Base-by-base conservation (phyloP, 2,329 filamentous ascomycete genomes). In the Talaromyces verruculosus region DNA sequence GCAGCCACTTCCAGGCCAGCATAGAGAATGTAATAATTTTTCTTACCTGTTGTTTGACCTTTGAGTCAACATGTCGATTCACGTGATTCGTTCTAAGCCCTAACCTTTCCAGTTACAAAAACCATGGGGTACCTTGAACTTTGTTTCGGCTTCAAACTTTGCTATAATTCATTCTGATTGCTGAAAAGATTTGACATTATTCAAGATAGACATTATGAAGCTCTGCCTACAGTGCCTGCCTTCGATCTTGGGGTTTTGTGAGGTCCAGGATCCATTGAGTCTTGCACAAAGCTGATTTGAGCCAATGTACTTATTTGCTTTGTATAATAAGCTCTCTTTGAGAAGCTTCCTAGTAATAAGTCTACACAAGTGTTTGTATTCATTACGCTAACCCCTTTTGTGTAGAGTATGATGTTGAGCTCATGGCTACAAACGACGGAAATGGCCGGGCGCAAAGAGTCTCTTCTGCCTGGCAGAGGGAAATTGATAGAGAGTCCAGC, bases 71-170 rank as follows among this genome's bases (percentile, higher is more conserved):
- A 57, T 37, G n/a, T 57, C 33, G 5, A 37, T 25, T 17, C 53
- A 57, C 17, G 53, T 37, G 53, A 37, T 57, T 39, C 11, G n/a
- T 15, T 57, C 53, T 57, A n/a, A 53, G 33, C 33, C 51, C n/a
- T 57, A 39, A 25, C 10, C 30, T 39, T 39, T 15, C 33, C 33
- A 35, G 5, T 30, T 19, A 30, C 17, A 33, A 33, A n/a, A 30
- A 33, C 7, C 11, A 37, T 39, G 19, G 33, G 53, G 33, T 5
- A 39, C 11, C 53, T 22, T 39, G n/a, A 37, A 39, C 33, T 39
- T 22, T 39, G 33, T 37, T 22, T 37, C 11, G 33, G 39, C 19
- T 22, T 57, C 33, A 39, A 22, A 22, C 5, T 25, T 25, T 53
- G 1, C 5, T 7, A n/a, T 5, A n/a, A 33, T 33, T 33, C 19